A percentile compares a stretch with the other conserved stretches of the same genome.
These are phyloP conservation scores for Malassezia dermatis DNA, from an alignment of 1,284 basidiomycete genomes.

Conservation along the genomic window DNA sequence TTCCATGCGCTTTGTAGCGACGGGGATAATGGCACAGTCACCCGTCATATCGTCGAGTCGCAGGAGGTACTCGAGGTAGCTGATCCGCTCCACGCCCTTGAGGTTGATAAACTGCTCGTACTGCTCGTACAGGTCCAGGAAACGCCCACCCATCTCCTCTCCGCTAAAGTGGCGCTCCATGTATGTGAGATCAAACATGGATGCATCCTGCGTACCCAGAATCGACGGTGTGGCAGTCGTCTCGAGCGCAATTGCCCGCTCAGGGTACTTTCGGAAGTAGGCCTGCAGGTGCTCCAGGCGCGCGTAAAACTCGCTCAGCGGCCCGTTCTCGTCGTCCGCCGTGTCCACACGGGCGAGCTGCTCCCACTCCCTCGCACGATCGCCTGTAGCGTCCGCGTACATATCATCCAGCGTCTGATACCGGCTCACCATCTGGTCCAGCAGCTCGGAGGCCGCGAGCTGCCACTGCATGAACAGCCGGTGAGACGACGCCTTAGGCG, in stretches of 20 bases:
- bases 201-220: constrained; percentile 10
- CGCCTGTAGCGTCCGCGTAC: constrained; percentile 50
- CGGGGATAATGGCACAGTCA: constrained; percentile 20
- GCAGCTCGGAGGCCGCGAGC: constrained; percentile 60
- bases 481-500: constrained; percentile 23
- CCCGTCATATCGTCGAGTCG: constrained; percentile 55
- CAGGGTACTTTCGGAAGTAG: constrained; percentile 88
- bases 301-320: constrained; percentile 61
- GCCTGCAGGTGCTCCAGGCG: constrained; percentile 88
- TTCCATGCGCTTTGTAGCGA: constrained; percentile 32
- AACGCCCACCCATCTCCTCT: constrained; percentile 87
- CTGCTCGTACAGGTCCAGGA: constrained; percentile 79
- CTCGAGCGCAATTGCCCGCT: constrained; percentile 35
- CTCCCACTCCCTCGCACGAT: constrained; percentile 50
- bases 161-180: constrained; percentile 53
- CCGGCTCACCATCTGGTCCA: constrained; percentile 68
- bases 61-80: constrained; percentile 73
- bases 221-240: constrained; percentile 15
- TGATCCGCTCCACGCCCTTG: constrained; percentile 64
- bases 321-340: constrained; percentile 14
- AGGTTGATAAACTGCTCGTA: constrained; percentile 79
- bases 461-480: constrained; percentile 14
- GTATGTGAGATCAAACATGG: constrained; percentile 20
- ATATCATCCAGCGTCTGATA: constrained; percentile 43
- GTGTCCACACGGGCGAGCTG: constrained; percentile 30